A percentile compares a stretch with the other conserved stretches of the same genome.
phyloP scores from a whole-genome alignment of 345 rosid species.

The Passiflora organensis region DNA sequence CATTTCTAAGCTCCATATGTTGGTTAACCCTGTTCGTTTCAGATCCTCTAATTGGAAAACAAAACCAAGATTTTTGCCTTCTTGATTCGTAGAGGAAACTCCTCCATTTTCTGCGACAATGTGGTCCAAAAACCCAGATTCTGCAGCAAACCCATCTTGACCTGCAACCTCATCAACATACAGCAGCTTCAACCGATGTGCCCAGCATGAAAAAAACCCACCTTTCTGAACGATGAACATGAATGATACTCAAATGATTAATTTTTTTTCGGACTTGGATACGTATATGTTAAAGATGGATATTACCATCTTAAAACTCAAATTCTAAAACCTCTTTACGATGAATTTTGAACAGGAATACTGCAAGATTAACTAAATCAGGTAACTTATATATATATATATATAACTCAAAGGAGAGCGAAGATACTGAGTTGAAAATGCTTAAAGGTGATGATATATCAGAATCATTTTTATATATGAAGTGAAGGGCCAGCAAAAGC shows the following conservation, averaged over 20 bases:
- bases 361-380: neutral
- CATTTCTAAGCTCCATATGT: neutral
- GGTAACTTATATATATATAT: neutral
- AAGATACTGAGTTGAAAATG: neutral
- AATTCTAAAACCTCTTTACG: too few relatives aligned
- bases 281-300: too few relatives aligned
- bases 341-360: neutral
- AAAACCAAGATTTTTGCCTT: neutral
- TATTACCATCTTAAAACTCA: too few relatives aligned
- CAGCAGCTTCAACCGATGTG: neutral
- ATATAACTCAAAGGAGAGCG: neutral
- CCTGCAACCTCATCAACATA: neutral
- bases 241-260: neutral
- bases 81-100: neutral
- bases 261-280: neutral
- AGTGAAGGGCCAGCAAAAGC: neutral
- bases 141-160: neutral
- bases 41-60: neutral
- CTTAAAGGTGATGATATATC: neutral
- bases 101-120: neutral
- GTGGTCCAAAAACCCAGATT: neutral
- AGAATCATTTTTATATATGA: neutral
- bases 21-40: conserved; percentile 5
- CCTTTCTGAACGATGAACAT: neutral
- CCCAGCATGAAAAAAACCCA: neutral